These are phyloP conservation scores for Aspergillus sp. DNA, from an alignment of 2,329 filamentous ascomycete genomes.

Conservation along the genomic window DNA sequence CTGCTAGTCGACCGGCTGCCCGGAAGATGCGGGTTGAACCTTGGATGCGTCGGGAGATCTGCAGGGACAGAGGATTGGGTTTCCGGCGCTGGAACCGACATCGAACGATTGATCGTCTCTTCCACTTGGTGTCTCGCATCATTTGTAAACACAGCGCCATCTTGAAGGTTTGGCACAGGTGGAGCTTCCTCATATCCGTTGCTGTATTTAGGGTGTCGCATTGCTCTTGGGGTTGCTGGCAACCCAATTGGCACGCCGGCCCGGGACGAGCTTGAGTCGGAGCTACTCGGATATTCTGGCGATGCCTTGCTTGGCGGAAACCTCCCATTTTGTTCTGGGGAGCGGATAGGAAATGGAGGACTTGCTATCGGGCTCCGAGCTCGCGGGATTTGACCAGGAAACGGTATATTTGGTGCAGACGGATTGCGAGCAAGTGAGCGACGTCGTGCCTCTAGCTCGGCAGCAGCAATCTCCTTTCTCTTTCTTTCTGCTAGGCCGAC, in stretches of 20 bases:
- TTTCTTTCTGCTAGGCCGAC: conserved; percentile 50
- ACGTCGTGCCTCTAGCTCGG: conserved; percentile 79
- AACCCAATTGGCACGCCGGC: conserved; percentile 56
- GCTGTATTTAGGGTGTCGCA: conserved; percentile 68
- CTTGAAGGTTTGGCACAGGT: conserved; percentile 49
- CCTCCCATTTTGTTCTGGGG: conserved; percentile 23
- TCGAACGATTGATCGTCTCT: conserved; percentile 28
- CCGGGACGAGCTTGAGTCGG: conserved; percentile 32
- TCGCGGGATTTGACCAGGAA: conserved; percentile 50
- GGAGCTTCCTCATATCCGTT: conserved; percentile 40
- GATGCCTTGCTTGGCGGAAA: conserved; percentile 28
- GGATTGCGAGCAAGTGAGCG: conserved; percentile 73
- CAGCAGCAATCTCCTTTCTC: conserved; percentile 66
- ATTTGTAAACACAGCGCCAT: conserved; percentile 31
- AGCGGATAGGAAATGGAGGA: conserved; percentile 27
- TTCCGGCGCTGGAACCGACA: conserved; percentile 30
- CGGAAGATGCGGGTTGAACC: conserved; percentile 31
- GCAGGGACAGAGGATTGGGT: conserved; percentile 16
- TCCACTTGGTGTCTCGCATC: conserved; percentile 31
- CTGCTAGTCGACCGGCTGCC: conserved; percentile 34
- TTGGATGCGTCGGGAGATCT: conserved; percentile 32
- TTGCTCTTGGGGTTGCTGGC: conserved; percentile 84
- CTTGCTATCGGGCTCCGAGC: conserved; percentile 38
- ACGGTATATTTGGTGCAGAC: conserved; percentile 68
- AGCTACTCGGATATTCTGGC: conserved; percentile 30